Evolutionary conservation across 768 basidiomycete genomes (phyloP), one percentile per base, ranked within the genome.

Genomic region (Albatrellus ellisii): DNA sequence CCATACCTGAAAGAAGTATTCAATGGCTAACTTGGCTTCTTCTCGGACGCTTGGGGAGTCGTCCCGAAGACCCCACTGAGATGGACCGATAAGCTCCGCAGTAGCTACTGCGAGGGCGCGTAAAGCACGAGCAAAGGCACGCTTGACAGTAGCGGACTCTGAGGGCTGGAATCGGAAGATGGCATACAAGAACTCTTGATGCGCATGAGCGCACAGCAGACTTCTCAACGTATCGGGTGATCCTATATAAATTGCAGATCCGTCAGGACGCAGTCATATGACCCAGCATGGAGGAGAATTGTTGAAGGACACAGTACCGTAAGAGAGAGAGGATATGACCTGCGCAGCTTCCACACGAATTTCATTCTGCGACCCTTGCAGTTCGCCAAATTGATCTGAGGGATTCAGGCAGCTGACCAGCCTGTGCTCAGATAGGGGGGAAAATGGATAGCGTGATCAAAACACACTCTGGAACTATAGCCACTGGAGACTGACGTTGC

Each of bases 271-370:
- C n/a, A n/a, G 42, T n/a, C 18, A 15, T 17, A 14, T 12, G 24
- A 40, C 4, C 24, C 17, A 14, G 24, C 14, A 10, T 8, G 40
- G 1, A 15, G 21, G n/a, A 21, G 22, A 7, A 29, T 36, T 38
- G 29, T 34, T 38, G 10, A 4, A 21, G 35, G 1, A 27, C 18
- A 15, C 24, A 4, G 39, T 36, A 75, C 81, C 82, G 47, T 82
- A 79, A 0, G 82, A 70, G 10, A 88, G 63, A 0, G 85, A 87
- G 0, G 81, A 70, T 12, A 87, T 64, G 27, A 87, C 68, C 49
- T 85, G 79, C 0, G 83, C 79, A 0, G 85, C 79, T 53, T 87
- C 83, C 36, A 76, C 68, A 8, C 79, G 69, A 26, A 81, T 59
- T 6, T 74, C 72, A 10, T 72, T 69, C 27, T 64, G 60, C 0